Conservation (phyloP, 1,139 yeast species). For the Hyphopichia burtonii region DNA sequence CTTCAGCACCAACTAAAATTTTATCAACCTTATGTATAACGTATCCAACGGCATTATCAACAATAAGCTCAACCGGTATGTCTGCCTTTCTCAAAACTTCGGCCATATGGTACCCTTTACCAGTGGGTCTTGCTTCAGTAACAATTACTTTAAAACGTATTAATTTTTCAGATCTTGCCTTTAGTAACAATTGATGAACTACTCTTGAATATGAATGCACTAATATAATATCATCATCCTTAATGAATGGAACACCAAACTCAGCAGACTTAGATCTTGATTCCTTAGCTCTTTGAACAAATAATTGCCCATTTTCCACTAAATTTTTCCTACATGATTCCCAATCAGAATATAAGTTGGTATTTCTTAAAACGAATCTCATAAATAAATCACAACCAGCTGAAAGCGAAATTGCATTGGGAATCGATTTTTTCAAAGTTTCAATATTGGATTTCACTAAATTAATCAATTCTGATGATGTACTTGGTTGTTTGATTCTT, state of each 20-base stretch:
- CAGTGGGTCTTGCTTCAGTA: slow-evolving; percentile 89
- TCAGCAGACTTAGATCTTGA: slow-evolving; percentile 87
- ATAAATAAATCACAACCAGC: slow-evolving; percentile 98
- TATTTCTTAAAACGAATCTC: slow-evolving; percentile 87
- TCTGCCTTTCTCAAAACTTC: slow-evolving; percentile 65
- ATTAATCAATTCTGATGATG: slow-evolving; percentile 89
- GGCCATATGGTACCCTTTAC: slow-evolving; percentile 79
- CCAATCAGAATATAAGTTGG: slow-evolving; percentile 90
- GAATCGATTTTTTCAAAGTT: slow-evolving; percentile 71
- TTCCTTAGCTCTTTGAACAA: slow-evolving; percentile 88
- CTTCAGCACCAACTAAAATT: slow-evolving; percentile 96
- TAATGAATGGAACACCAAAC: slow-evolving; percentile 82
- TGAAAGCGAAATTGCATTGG: slow-evolving; percentile 86
- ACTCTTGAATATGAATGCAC: slow-evolving; percentile 95
- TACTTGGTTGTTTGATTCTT: slow-evolving; percentile 78
- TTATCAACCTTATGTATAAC: slow-evolving; percentile 90
- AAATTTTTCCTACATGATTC: slow-evolving; percentile 88
- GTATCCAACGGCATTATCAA: slow-evolving; percentile 92
- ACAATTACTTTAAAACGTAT: slow-evolving; percentile 87
- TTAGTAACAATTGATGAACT: slow-evolving; percentile 69
- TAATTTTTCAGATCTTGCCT: slow-evolving; percentile 69
- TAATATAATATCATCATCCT: slow-evolving; percentile 87
- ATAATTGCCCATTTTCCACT: slow-evolving; percentile 90
- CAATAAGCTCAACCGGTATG: slow-evolving; percentile 88
- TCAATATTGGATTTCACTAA: slow-evolving; percentile 75